phyloP scores from a whole-genome alignment of 1,284 basidiomycete species.

The Cyathus olla region DNA sequence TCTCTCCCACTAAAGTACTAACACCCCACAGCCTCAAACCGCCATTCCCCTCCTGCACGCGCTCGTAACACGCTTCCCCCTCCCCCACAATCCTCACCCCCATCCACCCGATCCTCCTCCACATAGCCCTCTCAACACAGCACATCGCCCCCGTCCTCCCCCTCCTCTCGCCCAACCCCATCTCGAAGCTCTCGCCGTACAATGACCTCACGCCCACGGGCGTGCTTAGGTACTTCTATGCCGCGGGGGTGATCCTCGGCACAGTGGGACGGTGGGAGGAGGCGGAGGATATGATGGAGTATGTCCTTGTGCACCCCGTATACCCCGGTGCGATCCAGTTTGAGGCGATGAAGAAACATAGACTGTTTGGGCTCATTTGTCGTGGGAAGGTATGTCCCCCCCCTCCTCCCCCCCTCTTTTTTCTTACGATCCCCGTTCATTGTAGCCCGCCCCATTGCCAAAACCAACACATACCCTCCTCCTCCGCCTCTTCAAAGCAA shows the following conservation, averaged over 20 bases:
- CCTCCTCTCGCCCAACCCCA: background rate
- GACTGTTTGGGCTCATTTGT: conserved; percentile 17
- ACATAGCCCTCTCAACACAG: background rate
- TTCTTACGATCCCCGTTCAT: background rate
- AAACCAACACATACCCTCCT: conserved; percentile 75
- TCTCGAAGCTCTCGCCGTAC: background rate
- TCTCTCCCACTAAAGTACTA: background rate
- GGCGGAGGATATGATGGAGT: conserved; percentile 1
- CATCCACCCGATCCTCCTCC: background rate
- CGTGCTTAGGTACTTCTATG: background rate
- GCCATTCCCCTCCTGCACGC: background rate
- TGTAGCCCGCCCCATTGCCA: conserved; percentile 65
- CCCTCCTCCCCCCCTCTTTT: background rate
- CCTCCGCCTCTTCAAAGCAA: conserved; percentile 67
- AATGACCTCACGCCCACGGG: background rate
- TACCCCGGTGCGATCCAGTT: conserved; percentile 31
- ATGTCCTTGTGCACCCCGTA: background rate
- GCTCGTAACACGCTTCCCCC: background rate
- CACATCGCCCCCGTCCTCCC: background rate
- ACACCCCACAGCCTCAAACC: background rate
- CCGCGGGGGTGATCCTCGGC: background rate
- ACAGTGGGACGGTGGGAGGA: background rate
- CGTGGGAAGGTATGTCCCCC: background rate
- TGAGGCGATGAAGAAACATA: conserved; percentile 49
- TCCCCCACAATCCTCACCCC: background rate